Conservation (phyloP, 2,329 filamentous ascomycete genomes). For the Fusarium sp. region DNA sequence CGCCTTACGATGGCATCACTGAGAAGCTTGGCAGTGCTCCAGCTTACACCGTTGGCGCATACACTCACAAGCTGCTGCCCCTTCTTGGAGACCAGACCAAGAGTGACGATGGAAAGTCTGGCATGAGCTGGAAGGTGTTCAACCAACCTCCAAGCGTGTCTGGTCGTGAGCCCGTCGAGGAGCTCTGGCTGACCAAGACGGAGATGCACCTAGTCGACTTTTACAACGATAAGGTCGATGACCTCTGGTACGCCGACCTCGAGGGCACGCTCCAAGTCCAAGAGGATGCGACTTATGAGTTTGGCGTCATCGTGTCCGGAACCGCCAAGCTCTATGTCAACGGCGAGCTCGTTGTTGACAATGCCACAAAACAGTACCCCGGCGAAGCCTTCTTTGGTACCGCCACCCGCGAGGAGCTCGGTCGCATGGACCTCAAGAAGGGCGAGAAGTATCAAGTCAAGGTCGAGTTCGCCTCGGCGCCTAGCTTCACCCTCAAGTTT, state of each 20-base stretch:
- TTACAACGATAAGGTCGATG: constrained; percentile 63
- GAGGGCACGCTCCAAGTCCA: constrained; percentile 71
- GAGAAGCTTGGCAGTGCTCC: constrained; percentile 59
- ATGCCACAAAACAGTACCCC: constrained; percentile 70
- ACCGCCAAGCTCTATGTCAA: constrained; percentile 75
- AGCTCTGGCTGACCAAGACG: constrained; percentile 60
- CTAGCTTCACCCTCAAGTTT: constrained; percentile 66
- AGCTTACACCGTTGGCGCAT: constrained; percentile 69
- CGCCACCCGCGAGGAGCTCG: constrained; percentile 73
- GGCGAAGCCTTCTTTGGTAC: constrained; percentile 75
- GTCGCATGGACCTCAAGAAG: constrained; percentile 66
- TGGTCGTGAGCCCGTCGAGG: constrained; percentile 63
- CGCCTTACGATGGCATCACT: constrained; percentile 77
- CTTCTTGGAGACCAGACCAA: constrained; percentile 65
- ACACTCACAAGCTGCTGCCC: constrained; percentile 74
- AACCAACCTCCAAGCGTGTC: constrained; percentile 65
- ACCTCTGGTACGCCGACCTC: constrained; percentile 70
- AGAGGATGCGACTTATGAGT: constrained; percentile 70
- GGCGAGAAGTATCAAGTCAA: constrained; percentile 69
- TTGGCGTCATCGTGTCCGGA: constrained; percentile 74
- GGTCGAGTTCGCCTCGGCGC: constrained; percentile 70
- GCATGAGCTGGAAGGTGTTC: constrained; percentile 73
- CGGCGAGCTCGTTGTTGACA: constrained; percentile 72
- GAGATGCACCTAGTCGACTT: constrained; percentile 64
- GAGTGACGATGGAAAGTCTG: constrained; percentile 63